phyloP scores from a whole-genome alignment of 306 rosid species.

The Fagus sylvatica region DNA sequence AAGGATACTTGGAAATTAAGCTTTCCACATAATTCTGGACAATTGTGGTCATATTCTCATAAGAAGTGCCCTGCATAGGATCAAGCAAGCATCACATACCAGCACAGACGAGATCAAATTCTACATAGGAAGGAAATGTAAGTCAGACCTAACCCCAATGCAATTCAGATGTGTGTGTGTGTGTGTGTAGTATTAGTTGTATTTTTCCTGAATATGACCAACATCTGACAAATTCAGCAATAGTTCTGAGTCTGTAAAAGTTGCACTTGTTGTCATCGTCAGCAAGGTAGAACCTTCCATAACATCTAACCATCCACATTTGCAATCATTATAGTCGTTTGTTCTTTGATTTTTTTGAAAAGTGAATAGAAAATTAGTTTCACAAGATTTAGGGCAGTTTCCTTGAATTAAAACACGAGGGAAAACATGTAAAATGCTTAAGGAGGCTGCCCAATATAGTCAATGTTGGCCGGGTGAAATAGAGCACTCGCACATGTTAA shows the following conservation, averaged over 20 bases:
- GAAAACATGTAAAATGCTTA: conserved; percentile 31
- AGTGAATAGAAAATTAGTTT: too few relatives aligned
- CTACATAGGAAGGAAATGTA: too few relatives aligned
- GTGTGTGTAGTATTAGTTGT: background rate
- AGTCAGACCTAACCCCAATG: too few relatives aligned
- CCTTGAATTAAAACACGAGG: conserved; percentile 34
- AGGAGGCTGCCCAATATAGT: conserved; percentile 34
- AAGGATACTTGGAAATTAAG: conserved; percentile 90
- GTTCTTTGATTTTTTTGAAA: background rate
- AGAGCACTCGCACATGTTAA: conserved; percentile 35
- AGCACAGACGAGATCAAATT: conserved; percentile 16
- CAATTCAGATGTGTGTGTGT: too few relatives aligned
- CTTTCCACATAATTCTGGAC: conserved; percentile 82
- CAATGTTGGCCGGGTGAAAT: conserved; percentile 76
- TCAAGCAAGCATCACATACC: conserved; percentile 23
- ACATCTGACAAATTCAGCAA: background rate
- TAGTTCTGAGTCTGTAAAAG: background rate
- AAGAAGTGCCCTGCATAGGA: conserved; percentile 77
- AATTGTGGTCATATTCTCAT: conserved; percentile 90
- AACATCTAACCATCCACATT: background rate
- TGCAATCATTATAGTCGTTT: background rate
- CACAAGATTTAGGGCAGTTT: conserved; percentile 44
- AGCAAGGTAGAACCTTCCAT: background rate
- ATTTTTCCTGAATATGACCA: background rate
- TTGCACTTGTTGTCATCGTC: background rate